Conservation (phyloP, 768 basidiomycete species). For the Lentinula boryana region DNA sequence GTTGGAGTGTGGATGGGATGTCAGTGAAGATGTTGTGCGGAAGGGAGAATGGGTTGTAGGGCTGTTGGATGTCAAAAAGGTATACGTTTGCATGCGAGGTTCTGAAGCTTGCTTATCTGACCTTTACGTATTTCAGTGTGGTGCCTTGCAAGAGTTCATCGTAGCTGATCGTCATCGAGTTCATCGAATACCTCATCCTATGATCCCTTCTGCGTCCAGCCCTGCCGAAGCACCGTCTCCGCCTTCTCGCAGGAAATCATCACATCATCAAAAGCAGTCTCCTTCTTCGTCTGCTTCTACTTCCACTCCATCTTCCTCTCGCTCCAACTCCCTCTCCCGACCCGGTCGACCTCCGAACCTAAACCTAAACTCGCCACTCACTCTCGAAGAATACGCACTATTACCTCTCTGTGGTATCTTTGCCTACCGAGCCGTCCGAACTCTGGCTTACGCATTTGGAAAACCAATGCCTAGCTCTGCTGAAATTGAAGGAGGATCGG, state of each 20-base stretch:
- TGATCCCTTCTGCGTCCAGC: constrained; percentile 24
- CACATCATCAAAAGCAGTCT: not conserved
- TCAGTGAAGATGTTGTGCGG: constrained; percentile 55
- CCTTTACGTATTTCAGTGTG: constrained; percentile 43
- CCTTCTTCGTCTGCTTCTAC: not conserved
- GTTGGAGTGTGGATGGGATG: constrained; percentile 79
- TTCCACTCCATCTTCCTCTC: constrained; percentile 9
- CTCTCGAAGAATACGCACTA: constrained; percentile 73
- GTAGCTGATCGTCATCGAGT: constrained; percentile 75
- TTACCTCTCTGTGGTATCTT: constrained; percentile 74
- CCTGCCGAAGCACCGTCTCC: not conserved
- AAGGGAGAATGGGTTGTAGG: constrained; percentile 89
- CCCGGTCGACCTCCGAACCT: not conserved
- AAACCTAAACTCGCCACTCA: constrained; percentile 5
- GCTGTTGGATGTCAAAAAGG: constrained; percentile 74
- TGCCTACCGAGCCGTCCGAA: constrained; percentile 79
- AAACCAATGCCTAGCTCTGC: constrained; percentile 12
- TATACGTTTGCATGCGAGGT: constrained; percentile 24
- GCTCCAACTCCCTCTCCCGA: not conserved
- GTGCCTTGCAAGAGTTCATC: constrained; percentile 87
- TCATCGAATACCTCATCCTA: constrained; percentile 64
- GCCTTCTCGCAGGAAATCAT: not conserved
- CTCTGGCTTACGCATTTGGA: constrained; percentile 44
- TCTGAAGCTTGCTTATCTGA: constrained; percentile 8
- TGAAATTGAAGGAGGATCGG: not conserved